Conservation (phyloP, 208 protist species). For the Paratrypanosoma confusum region DNA sequence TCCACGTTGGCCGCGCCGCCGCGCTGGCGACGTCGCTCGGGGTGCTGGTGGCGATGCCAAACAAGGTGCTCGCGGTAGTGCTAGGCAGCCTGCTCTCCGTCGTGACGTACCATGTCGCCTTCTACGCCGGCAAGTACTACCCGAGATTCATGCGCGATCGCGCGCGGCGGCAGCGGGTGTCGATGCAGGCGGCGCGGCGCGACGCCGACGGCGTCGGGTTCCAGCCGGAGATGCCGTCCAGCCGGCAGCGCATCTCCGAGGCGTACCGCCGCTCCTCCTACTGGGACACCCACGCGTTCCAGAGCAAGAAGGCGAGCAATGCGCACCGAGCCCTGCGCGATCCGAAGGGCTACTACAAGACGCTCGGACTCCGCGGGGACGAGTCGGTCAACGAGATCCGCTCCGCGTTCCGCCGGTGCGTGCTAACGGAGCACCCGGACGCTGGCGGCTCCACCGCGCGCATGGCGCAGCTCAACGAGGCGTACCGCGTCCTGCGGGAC, state of each 20-base stretch:
- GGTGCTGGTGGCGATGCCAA: slow-evolving; percentile 37
- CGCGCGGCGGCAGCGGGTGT: slow-evolving; percentile 21
- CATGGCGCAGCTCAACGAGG: slow-evolving; percentile 78
- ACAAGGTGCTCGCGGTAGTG: slow-evolving; percentile 53
- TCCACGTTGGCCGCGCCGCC: slow-evolving; percentile 40
- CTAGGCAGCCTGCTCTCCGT: slow-evolving; percentile 26
- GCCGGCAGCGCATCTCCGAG: slow-evolving; percentile 42
- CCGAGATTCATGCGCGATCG: slow-evolving; percentile 45
- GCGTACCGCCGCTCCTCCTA: slow-evolving; percentile 74
- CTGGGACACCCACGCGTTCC: slow-evolving; percentile 68
- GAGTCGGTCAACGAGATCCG: slow-evolving; percentile 86
- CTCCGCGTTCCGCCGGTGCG: slow-evolving; percentile 65
- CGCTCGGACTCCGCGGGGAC: slow-evolving; percentile 40
- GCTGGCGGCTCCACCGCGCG: slow-evolving; percentile 54
- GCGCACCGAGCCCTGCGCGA: slow-evolving; percentile 12
- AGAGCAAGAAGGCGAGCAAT: slow-evolving; percentile 12
- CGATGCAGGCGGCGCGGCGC: slow-evolving; percentile 25
- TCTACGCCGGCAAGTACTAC: slow-evolving; percentile 45
- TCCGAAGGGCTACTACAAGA: slow-evolving; percentile 61
- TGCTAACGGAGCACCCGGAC: slow-evolving; percentile 76
- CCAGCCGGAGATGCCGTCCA: slow-evolving; percentile 29
- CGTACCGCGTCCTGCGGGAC: slow-evolving; percentile 97
- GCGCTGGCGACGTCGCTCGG: slow-evolving; percentile 14
- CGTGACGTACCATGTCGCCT: slow-evolving; percentile 54
- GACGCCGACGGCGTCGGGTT: slow-evolving; percentile 31